phyloP scores from a whole-genome alignment of 257 asterid genomes.

The Linderniella brevidens region DNA sequence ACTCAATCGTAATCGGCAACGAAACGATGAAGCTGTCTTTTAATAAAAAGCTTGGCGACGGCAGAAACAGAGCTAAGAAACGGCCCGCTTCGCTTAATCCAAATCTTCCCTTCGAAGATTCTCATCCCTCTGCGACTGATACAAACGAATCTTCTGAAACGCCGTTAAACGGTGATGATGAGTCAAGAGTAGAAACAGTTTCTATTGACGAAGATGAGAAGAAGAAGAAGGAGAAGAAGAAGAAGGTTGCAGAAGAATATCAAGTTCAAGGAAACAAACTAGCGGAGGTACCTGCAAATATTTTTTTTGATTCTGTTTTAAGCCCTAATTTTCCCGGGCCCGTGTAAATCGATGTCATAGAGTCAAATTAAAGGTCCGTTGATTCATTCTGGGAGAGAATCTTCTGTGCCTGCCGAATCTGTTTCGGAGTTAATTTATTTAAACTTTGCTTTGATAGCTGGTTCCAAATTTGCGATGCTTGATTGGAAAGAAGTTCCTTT shows the following conservation, averaged over 20 bases:
- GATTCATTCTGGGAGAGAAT: not conserved
- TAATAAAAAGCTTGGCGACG: conserved; percentile 34
- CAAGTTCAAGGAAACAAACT: conserved; percentile 63
- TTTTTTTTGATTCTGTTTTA: not conserved
- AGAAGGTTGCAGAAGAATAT: conserved; percentile 26
- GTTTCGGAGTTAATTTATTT: too few species aligned
- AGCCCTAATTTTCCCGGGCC: not conserved
- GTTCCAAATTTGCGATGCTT: too few species aligned
- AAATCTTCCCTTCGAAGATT: conserved; percentile 54
- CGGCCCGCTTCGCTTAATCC: conserved; percentile 28
- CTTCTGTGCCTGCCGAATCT: too few species aligned
- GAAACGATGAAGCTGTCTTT: conserved; percentile 73
- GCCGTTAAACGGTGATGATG: conserved; percentile 9
- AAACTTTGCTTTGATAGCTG: too few species aligned
- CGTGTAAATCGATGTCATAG: not conserved
- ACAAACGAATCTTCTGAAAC: conserved; percentile 6
- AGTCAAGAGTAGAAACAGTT: conserved; percentile 6
- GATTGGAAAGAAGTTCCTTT: too few species aligned
- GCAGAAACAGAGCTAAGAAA: conserved; percentile 28
- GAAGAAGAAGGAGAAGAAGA: conserved; percentile 14
- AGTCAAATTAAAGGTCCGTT: not conserved
- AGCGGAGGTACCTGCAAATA: conserved; percentile 47
- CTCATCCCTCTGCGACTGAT: conserved; percentile 8
- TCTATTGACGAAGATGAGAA: conserved; percentile 18
- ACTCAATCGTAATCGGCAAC: too few species aligned